A percentile compares a stretch with the other conserved stretches of the same genome.
Evolutionary conservation across 441 rosid species (phyloP).

Genomic region (Metrosideros polymorpha): DNA sequence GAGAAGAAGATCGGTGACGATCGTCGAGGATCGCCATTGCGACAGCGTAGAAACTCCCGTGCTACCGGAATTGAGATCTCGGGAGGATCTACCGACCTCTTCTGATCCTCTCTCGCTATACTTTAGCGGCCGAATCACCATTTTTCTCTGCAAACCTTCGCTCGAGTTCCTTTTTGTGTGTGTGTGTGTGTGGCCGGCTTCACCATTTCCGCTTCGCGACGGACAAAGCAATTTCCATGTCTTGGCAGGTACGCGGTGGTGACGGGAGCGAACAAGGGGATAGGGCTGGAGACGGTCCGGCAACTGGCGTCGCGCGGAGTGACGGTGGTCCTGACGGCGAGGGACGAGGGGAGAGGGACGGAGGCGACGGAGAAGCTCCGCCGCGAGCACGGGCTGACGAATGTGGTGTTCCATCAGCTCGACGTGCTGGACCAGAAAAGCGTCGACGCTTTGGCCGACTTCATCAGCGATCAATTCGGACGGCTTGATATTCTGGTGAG

Average conservation of each 20-base stretch:
- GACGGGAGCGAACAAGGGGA: slow-evolving; percentile 45
- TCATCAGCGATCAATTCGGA: slow-evolving; percentile 23
- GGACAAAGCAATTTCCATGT: neutral
- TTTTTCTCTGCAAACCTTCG: neutral
- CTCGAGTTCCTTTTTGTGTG: neutral
- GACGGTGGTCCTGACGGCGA: slow-evolving; percentile 33
- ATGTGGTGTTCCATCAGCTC: slow-evolving; percentile 42
- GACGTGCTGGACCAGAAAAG: slow-evolving; percentile 35
- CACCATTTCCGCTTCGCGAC: too few relatives aligned
- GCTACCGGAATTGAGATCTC: neutral
- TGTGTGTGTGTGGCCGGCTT: too few relatives aligned
- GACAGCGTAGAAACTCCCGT: neutral
- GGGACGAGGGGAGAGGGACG: slow-evolving; percentile 30
- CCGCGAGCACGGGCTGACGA: slow-evolving; percentile 20
- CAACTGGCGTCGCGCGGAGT: slow-evolving; percentile 30
- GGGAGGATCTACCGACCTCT: neutral
- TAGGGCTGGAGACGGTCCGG: slow-evolving; percentile 36
- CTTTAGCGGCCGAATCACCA: neutral
- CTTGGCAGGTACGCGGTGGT: slow-evolving; percentile 29
- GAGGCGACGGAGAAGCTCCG: slow-evolving; percentile 29
- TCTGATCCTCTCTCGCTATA: neutral
- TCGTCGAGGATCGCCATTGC: neutral
- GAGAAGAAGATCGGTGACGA: neutral
- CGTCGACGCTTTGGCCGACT: slow-evolving; percentile 16
- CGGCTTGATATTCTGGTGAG: slow-evolving; percentile 40